A percentile compares a stretch with the other conserved stretches of the same genome.
Conservation (phyloP, 2,329 filamentous ascomycete species). For the Chrysoporthe austroafricana region DNA sequence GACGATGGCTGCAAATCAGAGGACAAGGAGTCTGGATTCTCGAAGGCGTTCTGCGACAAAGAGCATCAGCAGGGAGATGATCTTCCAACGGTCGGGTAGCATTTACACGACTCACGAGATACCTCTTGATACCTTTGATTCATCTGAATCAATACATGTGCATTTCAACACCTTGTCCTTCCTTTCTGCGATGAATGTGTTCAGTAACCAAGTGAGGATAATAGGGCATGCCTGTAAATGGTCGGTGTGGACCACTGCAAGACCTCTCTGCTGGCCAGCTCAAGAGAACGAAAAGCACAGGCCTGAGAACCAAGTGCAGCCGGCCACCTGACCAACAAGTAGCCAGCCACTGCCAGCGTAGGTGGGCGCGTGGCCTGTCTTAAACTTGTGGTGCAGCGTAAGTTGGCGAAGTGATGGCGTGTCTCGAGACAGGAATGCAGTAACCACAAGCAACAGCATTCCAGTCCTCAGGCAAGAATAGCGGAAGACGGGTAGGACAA, state of each 20-base stretch:
- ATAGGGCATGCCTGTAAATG: not conserved
- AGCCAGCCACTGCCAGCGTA: not conserved
- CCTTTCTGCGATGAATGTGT: not conserved
- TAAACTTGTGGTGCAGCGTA: not conserved
- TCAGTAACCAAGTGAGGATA: not conserved
- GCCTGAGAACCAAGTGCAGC: not conserved
- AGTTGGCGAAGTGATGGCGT: not conserved
- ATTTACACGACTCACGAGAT: constrained; percentile 30
- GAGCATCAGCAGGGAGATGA: constrained; percentile 20
- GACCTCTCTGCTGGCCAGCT: not conserved
- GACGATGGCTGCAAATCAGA: not conserved
- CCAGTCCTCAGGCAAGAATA: constrained; percentile 15
- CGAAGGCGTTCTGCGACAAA: constrained; percentile 24
- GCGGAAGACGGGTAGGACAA: constrained; percentile 9
- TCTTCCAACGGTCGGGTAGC: constrained; percentile 28
- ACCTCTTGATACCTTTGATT: constrained; percentile 30
- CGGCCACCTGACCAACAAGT: not conserved
- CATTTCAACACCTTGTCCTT: not conserved
- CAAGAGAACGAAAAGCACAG: not conserved
- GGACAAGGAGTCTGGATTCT: constrained; percentile 13
- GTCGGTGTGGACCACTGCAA: not conserved
- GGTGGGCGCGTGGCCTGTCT: no score
- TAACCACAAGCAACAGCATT: constrained; percentile 26
- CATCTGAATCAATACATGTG: constrained; percentile 9
- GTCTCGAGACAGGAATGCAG: constrained; percentile 25